Percentiles rank a stretch among this genome's conserved stretches.
These are phyloP conservation scores for Diplotaxis tenuifolia DNA, from an alignment of 345 rosid species.

Conservation along the genomic window DNA sequence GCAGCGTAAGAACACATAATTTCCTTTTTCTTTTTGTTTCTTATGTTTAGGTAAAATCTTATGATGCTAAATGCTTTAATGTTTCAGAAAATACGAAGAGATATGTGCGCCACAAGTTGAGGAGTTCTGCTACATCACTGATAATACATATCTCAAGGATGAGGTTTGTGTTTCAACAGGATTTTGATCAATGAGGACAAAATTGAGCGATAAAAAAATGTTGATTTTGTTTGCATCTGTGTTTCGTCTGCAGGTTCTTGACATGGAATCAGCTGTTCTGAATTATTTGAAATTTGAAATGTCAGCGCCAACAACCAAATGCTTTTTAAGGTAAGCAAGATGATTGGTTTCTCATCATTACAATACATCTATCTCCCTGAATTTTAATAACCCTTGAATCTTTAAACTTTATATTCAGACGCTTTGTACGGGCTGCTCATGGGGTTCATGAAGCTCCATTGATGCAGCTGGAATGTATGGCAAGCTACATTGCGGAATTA, in stretches of 20 bases:
- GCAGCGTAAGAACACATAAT: slow-evolving; percentile 60
- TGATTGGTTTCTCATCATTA: neutral
- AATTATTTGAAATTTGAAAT: slow-evolving; percentile 90
- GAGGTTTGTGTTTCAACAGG: slow-evolving; percentile 42
- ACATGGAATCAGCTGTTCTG: slow-evolving; percentile 84
- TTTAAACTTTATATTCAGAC: slow-evolving; percentile 43
- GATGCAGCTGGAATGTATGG: slow-evolving; percentile 88
- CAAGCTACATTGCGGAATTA: slow-evolving; percentile 72
- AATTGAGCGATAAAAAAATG: neutral
- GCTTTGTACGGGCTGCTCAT: slow-evolving; percentile 89
- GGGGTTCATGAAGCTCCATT: slow-evolving; percentile 66
- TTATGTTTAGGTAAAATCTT: neutral
- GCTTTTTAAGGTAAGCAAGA: slow-evolving; percentile 66
- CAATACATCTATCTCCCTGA: neutral
- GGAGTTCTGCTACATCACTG: slow-evolving; percentile 93
- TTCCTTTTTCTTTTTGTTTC: neutral
- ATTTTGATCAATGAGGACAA: neutral
- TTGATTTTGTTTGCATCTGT: slow-evolving; percentile 3
- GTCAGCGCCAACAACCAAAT: slow-evolving; percentile 92
- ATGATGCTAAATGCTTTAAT: neutral
- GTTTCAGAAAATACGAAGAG: slow-evolving; percentile 84
- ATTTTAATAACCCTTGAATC: slow-evolving; percentile 9
- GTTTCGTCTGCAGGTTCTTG: slow-evolving; percentile 48
- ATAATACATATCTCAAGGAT: slow-evolving; percentile 86
- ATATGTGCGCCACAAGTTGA: slow-evolving; percentile 98